Percentiles rank a stretch among this genome's conserved stretches.
phyloP scores from a whole-genome alignment of 2,329 filamentous ascomycete species.

The Calonectria fujianensis region DNA sequence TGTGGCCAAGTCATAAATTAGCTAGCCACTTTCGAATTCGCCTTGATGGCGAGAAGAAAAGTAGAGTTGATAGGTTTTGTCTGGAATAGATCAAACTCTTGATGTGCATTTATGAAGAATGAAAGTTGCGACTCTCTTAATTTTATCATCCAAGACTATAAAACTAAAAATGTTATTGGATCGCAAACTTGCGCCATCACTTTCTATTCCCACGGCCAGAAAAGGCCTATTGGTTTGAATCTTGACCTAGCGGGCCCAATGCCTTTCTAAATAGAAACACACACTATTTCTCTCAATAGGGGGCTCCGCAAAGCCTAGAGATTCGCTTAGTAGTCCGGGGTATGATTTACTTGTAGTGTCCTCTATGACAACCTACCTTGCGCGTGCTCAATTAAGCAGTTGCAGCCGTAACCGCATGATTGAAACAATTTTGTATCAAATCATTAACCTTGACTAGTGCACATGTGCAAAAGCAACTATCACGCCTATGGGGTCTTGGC shows the following conservation, averaged over 20 bases:
- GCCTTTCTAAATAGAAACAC: slow-evolving; percentile 72
- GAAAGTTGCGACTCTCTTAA: no score
- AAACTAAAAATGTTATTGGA: not conserved
- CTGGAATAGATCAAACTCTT: not conserved
- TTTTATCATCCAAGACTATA: no score
- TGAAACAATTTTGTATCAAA: slow-evolving; percentile 16
- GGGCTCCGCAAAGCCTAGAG: not conserved
- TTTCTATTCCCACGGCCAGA: slow-evolving; percentile 87
- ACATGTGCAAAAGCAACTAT: slow-evolving; percentile 24
- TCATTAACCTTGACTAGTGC: slow-evolving; percentile 6
- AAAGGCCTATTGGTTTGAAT: slow-evolving; percentile 94
- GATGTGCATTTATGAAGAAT: no score
- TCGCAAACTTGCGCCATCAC: not conserved
- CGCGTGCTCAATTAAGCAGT: not conserved
- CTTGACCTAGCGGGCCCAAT: slow-evolving; percentile 99
- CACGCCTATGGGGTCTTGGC: slow-evolving; percentile 11
- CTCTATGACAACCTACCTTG: not conserved
- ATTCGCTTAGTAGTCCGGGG: not conserved
- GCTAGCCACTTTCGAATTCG: not conserved
- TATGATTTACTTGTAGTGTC: not conserved
- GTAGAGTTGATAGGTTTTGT: not conserved
- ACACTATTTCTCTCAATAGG: not conserved
- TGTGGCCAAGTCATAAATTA: slow-evolving; percentile 41
- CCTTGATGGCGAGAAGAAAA: not conserved
- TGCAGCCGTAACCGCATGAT: not conserved